A percentile compares a stretch with the other conserved stretches of the same genome.
phyloP scores from a whole-genome alignment of 805 yeast species.

The Candida sanyiensis region DNA sequence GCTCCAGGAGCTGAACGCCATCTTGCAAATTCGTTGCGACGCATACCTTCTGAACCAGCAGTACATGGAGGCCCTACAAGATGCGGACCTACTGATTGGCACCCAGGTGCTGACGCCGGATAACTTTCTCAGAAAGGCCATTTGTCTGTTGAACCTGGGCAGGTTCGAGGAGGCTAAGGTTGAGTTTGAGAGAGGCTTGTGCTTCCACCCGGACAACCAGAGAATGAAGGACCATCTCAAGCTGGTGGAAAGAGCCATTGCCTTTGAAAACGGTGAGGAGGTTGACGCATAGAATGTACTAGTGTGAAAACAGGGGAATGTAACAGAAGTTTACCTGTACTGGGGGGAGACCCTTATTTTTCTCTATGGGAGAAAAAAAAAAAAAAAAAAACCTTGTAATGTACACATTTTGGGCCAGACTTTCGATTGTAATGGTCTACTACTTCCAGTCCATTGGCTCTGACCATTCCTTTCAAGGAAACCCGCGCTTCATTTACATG shows the following conservation, averaged over 20 bases:
- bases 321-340: too few relatives aligned
- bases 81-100: constrained; percentile 43
- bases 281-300: too few relatives aligned
- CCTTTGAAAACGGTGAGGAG: constrained; percentile 54
- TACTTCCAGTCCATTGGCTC: constrained; percentile 35
- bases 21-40: constrained; percentile 68
- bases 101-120: constrained; percentile 45
- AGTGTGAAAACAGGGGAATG: too few relatives aligned
- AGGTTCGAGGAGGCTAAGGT: constrained; percentile 56
- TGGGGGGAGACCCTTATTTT: too few relatives aligned
- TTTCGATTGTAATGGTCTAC: constrained; percentile 33
- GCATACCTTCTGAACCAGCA: constrained; percentile 52
- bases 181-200: constrained; percentile 67
- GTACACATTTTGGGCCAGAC: not conserved
- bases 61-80: constrained; percentile 57
- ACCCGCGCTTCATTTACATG: constrained; percentile 45
- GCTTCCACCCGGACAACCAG: constrained; percentile 50
- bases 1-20: constrained; percentile 58
- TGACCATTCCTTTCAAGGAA: constrained; percentile 27
- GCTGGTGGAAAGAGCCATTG: constrained; percentile 41
- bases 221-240: constrained; percentile 44
- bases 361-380: too few relatives aligned
- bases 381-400: not conserved
- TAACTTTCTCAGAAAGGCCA: constrained; percentile 66
- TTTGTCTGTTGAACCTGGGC: constrained; percentile 56